Conservation (phyloP, 140 eudicot species). For the Erigeron philadelphicus region DNA sequence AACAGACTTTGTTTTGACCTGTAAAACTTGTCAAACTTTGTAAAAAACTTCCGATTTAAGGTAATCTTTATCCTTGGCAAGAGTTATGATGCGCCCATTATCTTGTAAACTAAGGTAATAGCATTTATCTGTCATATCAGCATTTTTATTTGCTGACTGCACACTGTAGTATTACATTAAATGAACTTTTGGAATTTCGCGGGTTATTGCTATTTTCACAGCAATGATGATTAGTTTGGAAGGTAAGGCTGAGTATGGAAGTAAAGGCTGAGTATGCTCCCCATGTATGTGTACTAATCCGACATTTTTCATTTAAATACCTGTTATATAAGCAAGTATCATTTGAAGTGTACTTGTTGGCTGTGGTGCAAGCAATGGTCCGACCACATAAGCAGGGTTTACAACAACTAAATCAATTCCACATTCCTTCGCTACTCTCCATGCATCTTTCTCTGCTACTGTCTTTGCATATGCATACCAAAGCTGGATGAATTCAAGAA, state of each 20-base stretch:
- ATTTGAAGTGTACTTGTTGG: constrained; percentile 79
- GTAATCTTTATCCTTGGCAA: neutral
- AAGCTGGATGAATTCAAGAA: constrained; percentile 44
- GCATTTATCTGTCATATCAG: neutral
- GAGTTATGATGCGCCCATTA: neutral
- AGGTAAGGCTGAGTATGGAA: neutral
- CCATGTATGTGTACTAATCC: neutral
- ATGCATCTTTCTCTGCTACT: constrained; percentile 78
- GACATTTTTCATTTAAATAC: constrained; percentile 25
- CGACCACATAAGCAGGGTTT: constrained; percentile 83
- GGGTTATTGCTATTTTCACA: neutral
- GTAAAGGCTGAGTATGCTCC: neutral
- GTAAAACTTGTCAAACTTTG: neutral
- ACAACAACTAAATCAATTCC: constrained; percentile 77
- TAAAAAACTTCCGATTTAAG: neutral
- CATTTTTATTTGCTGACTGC: neutral
- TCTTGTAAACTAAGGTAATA: neutral
- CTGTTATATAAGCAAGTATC: constrained; percentile 47
- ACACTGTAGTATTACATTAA: neutral
- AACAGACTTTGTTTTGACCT: too few species aligned
- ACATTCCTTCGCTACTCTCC: constrained; percentile 62
- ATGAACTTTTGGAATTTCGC: neutral
- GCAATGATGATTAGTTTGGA: neutral
- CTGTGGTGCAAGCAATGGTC: constrained; percentile 80
- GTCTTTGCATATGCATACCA: constrained; percentile 96